These are phyloP conservation scores for Eucalyptus rudis DNA, from an alignment of 345 rosid species.

Conservation along the genomic window DNA sequence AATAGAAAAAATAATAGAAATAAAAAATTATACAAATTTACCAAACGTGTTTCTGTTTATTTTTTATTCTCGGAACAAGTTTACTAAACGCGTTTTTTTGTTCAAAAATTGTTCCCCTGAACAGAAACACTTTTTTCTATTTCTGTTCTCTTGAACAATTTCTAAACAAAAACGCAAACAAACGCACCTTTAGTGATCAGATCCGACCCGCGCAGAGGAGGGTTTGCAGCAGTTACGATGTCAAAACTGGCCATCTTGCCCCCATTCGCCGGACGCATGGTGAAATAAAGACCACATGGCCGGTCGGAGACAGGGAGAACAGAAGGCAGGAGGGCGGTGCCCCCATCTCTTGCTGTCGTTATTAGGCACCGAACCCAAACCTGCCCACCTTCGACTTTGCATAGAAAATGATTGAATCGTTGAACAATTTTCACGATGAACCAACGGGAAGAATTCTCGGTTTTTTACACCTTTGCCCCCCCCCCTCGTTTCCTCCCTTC, in stretches of 20 bases:
- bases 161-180: no score
- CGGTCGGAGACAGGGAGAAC: not conserved
- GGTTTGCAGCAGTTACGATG: not conserved
- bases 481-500: not conserved
- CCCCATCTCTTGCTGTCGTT: not conserved
- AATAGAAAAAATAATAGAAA: no score
- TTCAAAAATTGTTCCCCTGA: no score
- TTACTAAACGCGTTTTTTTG: no score
- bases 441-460: not conserved
- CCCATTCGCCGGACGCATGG: not conserved
- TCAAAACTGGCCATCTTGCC: not conserved
- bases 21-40: no score
- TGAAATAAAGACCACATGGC: not conserved
- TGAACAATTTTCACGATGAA: not conserved
- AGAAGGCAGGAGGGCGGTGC: not conserved
- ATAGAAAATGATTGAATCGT: not conserved
- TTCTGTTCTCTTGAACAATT: no score
- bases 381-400: not conserved
- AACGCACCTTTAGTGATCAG: no score
- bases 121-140: no score
- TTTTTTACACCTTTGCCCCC: not conserved
- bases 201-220: not conserved
- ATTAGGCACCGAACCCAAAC: not conserved
- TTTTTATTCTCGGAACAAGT: no score
- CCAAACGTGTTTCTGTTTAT: no score